Percentiles rank a stretch among this genome's conserved stretches.
Conservation (phyloP, 176 grass and related monocot genomes). For the Alloteropsis semialata region DNA sequence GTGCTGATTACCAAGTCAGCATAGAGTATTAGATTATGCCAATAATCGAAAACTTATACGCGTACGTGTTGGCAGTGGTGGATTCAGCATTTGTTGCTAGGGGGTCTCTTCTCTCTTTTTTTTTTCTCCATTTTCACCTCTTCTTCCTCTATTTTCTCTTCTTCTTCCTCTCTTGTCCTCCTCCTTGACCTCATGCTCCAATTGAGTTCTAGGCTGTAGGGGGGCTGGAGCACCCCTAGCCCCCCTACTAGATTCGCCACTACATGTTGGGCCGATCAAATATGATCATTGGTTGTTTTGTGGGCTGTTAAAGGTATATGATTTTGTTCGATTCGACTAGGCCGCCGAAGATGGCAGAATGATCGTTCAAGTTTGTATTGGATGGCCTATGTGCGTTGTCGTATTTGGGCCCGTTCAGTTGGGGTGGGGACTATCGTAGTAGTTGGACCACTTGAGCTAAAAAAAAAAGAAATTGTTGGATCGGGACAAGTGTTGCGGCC, state of each 20-base stretch:
- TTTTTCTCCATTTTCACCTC: no score
- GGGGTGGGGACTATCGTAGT: neutral
- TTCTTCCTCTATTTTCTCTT: no score
- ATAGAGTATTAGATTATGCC: neutral
- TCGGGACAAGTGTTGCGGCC: no score
- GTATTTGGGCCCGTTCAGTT: neutral
- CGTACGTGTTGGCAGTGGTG: neutral
- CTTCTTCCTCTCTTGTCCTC: no score
- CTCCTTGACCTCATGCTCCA: no score
- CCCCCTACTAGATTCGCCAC: no score
- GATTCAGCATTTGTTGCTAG: no score
- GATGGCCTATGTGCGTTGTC: neutral
- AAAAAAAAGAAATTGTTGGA: no score
- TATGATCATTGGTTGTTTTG: neutral
- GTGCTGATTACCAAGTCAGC: neutral
- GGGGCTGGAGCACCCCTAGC: no score
- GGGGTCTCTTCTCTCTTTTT: no score
- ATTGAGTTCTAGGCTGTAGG: no score
- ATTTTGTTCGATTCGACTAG: neutral
- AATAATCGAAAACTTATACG: neutral
- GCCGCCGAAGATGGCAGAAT: neutral
- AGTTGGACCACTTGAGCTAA: neutral
- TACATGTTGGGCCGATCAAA: neutral
- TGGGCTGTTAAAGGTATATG: neutral
- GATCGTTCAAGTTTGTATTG: neutral